phyloP scores from a whole-genome alignment of 2,329 filamentous ascomycete species.

The Trichophyton simii region DNA sequence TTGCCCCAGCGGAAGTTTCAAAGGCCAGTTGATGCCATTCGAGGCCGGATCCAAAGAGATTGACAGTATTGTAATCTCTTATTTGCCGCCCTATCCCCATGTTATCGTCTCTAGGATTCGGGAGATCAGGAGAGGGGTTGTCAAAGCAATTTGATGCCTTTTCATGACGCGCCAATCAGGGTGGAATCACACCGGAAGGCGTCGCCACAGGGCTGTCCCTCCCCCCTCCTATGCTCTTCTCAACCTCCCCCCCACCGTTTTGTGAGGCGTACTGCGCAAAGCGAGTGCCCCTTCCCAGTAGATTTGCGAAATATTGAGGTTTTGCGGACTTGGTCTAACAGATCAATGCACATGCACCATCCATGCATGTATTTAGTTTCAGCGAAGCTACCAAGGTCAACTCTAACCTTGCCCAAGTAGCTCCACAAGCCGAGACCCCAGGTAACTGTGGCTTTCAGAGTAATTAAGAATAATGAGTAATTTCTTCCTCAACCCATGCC shows the following conservation, averaged over 20 bases:
- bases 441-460: neutral
- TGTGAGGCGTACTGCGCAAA: neutral
- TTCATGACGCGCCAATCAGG: neutral
- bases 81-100: neutral
- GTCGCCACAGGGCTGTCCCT: neutral
- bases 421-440: neutral
- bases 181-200: neutral
- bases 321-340: neutral
- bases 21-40: neutral
- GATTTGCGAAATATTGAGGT: neutral
- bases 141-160: neutral
- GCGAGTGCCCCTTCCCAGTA: neutral
- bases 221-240: too few species aligned
- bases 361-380: neutral
- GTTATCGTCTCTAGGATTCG: too few species aligned
- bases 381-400: neutral
- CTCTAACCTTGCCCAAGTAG: neutral
- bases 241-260: too few species aligned
- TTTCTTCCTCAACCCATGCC: neutral
- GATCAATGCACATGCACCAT: neutral
- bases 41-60: too few species aligned
- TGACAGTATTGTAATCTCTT: neutral
- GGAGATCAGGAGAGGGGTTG: neutral
- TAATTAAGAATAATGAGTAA: neutral
- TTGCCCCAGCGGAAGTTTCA: neutral